Base-by-base conservation (phyloP, 768 basidiomycete species). In the Hypsizygus marmoreus region DNA sequence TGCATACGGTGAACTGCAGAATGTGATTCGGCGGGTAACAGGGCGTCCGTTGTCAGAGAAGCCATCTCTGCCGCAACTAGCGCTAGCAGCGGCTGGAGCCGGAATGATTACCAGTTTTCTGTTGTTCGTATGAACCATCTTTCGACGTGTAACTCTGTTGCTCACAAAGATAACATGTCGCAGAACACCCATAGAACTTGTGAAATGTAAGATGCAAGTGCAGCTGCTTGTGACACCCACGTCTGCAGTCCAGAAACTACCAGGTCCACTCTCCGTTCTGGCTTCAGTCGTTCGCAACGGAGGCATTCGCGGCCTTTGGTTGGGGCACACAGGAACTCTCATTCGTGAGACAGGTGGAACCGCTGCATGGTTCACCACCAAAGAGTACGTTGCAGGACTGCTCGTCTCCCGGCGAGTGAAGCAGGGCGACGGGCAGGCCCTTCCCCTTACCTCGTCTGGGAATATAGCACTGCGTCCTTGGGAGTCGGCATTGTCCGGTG, bases 191-290 rank as follows among this genome's bases (percentile, higher is more conserved):
- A 86, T 97, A 45, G 95, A 97, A 58, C 84, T 97, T 38, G 81
- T 97, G 47, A 97, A 98, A 68, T 97, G 93, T 72, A 91, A 92
- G 65, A 95, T 97, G 93, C 95, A 97, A 65, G 95, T 97, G 2
- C 93, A 95, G 61, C 86, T 91, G 80, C 81, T 95, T 25, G 53
- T 60, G 3, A 25, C 54, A 0, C 57, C 56, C 12, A 20, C 59
- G 5, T 28, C 58, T 12, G 42, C 64, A 26, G 45, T 36, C 48
- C 35, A 46, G 36, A 25, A 41, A 23, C 79, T 87, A 0, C 86
- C 89, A 8, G 95, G 95, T 0, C 88, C 91, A 0, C 65, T 90
- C 34, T 69, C 79, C 2, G 78, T 97, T 45, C 68, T 92, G 41
- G 68, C 68, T 6, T 73, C 78, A 17, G 79, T 87, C 36, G 57